These are phyloP conservation scores for Populus alba DNA, from an alignment of 345 rosid species.

Conservation along the genomic window DNA sequence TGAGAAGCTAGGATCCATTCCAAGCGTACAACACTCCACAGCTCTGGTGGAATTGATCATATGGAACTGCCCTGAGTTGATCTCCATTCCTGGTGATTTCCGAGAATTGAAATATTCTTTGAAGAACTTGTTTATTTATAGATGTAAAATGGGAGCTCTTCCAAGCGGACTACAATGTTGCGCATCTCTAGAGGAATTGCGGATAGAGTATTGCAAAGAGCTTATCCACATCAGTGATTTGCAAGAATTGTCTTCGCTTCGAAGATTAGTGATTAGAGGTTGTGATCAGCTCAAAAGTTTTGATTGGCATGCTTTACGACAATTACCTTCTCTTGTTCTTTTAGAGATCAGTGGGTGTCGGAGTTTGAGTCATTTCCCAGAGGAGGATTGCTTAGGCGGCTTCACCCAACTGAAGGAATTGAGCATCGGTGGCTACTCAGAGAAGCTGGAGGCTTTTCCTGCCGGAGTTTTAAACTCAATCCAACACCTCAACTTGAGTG, in stretches of 20 bases:
- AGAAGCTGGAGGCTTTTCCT: background rate
- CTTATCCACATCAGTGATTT: background rate
- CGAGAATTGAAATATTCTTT: background rate
- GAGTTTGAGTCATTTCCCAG: background rate
- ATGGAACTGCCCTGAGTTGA: background rate
- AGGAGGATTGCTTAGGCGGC: background rate
- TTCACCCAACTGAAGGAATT: conserved; percentile 2
- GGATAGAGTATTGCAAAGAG: background rate
- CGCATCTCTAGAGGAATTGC: conserved; percentile 5
- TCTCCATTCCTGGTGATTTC: background rate
- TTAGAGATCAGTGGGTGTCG: background rate
- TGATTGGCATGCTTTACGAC: background rate
- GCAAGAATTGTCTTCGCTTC: background rate
- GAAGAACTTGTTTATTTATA: background rate
- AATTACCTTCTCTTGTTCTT: background rate
- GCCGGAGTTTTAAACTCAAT: no score
- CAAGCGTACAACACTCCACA: background rate
- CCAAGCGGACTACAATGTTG: background rate
- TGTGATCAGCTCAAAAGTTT: no score
- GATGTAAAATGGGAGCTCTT: background rate
- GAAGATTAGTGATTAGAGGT: no score
- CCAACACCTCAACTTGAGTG: no score
- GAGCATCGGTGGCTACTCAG: conserved; percentile 6
- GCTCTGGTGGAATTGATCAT: background rate
- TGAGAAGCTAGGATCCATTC: background rate